A percentile compares a stretch with the other conserved stretches of the same genome.
These are phyloP conservation scores for Solanum corneliomulleri DNA, from an alignment of 257 asterid genomes.

Conservation along the genomic window DNA sequence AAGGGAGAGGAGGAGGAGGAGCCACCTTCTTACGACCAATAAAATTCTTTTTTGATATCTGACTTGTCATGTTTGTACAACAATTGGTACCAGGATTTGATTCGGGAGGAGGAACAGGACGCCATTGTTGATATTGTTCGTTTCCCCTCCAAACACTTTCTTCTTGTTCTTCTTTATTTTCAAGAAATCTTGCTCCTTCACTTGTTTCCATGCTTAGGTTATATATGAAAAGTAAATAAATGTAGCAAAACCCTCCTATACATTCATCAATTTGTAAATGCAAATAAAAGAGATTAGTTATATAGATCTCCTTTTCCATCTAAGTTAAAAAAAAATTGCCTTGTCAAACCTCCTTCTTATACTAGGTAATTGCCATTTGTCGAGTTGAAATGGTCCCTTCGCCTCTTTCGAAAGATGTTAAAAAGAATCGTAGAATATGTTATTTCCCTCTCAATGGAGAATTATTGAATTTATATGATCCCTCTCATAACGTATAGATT, in stretches of 20 bases:
- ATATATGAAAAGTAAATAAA: neutral
- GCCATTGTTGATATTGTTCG: neutral
- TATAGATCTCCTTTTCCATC: neutral
- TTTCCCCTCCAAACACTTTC: neutral
- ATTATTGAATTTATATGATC: neutral
- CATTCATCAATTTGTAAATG: neutral
- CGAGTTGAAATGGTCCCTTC: neutral
- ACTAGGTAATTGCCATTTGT: neutral
- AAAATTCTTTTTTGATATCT: neutral
- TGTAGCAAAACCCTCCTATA: neutral
- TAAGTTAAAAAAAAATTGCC: neutral
- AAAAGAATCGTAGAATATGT: neutral
- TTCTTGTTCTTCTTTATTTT: slow-evolving; percentile 11
- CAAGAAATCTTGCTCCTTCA: neutral
- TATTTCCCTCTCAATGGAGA: neutral
- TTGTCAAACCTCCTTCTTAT: neutral
- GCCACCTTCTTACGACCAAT: neutral
- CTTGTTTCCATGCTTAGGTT: neutral
- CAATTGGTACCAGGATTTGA: neutral
- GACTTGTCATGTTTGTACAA: neutral
- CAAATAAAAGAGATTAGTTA: neutral
- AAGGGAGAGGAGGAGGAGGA: neutral
- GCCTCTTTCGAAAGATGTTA: neutral
- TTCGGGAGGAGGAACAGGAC: neutral
- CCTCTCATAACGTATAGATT: neutral